A percentile compares a stretch with the other conserved stretches of the same genome.
Conservation (phyloP, 2,329 filamentous ascomycete species). For the Arthrobotrys iridis region DNA sequence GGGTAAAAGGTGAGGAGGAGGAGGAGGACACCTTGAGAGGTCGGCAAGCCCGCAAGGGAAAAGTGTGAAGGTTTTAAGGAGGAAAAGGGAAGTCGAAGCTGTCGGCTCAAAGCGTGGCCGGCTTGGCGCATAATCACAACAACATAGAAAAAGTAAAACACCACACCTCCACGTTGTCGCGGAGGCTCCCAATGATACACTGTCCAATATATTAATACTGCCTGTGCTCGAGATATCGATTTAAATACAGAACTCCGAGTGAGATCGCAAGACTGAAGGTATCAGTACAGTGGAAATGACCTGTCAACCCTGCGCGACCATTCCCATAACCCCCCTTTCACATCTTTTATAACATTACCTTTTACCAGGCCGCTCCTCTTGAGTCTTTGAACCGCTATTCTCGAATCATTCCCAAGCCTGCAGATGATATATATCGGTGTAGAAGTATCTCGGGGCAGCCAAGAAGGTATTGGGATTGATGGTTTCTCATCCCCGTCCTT, state of each 20-base stretch:
- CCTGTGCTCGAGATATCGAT: not conserved
- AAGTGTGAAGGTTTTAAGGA: slow-evolving; percentile 27
- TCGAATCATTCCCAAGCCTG: slow-evolving; percentile 80
- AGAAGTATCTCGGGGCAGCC: slow-evolving; percentile 62
- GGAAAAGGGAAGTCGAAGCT: slow-evolving; percentile 21
- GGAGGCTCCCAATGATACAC: too few species aligned
- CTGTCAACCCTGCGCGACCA: slow-evolving; percentile 76
- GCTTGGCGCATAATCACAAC: slow-evolving; percentile 28
- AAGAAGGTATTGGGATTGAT: slow-evolving; percentile 55
- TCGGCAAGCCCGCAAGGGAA: not conserved
- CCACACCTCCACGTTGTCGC: not conserved
- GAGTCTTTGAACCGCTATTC: slow-evolving; percentile 73
- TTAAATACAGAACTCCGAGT: not conserved
- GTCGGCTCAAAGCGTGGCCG: slow-evolving; percentile 31
- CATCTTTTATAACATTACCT: slow-evolving; percentile 73
- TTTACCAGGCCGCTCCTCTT: slow-evolving; percentile 67
- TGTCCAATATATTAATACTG: too few species aligned
- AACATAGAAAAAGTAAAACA: slow-evolving; percentile 9
- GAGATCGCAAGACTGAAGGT: not conserved
- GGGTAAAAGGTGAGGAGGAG: not conserved
- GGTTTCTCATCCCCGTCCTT: not conserved
- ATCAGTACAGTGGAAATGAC: slow-evolving; percentile 68
- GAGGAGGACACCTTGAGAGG: slow-evolving; percentile 31
- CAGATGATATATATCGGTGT: slow-evolving; percentile 77
- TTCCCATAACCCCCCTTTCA: slow-evolving; percentile 75